These are phyloP conservation scores for Oxytropis ochrocephala DNA, from an alignment of 306 rosid genomes.

Conservation along the genomic window DNA sequence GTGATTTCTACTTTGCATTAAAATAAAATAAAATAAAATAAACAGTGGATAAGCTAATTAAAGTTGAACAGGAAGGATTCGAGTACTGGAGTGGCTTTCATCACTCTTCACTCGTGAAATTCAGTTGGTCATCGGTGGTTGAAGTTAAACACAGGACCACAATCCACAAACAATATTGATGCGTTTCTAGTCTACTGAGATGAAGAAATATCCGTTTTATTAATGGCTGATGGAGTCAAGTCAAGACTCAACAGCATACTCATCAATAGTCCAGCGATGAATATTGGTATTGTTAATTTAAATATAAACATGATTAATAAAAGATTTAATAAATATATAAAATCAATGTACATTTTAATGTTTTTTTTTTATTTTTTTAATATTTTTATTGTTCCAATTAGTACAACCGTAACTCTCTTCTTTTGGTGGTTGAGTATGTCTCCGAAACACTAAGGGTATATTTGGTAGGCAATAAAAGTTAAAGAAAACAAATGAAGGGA, in stretches of 20 bases:
- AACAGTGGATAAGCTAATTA: not conserved
- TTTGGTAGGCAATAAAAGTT: no score
- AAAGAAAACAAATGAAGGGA: no score
- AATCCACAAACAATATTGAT: not conserved
- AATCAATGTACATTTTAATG: no score
- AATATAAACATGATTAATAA: no score
- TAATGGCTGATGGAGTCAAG: not conserved
- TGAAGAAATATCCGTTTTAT: not conserved
- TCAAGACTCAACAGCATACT: not conserved
- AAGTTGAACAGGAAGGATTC: not conserved
- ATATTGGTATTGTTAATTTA: not conserved
- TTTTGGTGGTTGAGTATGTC: no score
- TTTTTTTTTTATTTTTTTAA: no score
- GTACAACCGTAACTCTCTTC: no score
- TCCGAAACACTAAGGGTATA: no score
- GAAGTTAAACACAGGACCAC: not conserved
- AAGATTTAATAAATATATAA: no score
- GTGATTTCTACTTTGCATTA: no score
- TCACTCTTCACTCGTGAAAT: conserved; percentile 33
- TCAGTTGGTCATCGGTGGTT: conserved; percentile 23
- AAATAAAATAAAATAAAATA: no score
- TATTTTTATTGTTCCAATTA: no score
- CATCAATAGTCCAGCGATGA: not conserved
- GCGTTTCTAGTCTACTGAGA: not conserved
- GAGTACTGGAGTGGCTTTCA: conserved; percentile 4